phyloP scores from a whole-genome alignment of 176 grass and related monocot genomes.

The Musa schizocarpa region DNA sequence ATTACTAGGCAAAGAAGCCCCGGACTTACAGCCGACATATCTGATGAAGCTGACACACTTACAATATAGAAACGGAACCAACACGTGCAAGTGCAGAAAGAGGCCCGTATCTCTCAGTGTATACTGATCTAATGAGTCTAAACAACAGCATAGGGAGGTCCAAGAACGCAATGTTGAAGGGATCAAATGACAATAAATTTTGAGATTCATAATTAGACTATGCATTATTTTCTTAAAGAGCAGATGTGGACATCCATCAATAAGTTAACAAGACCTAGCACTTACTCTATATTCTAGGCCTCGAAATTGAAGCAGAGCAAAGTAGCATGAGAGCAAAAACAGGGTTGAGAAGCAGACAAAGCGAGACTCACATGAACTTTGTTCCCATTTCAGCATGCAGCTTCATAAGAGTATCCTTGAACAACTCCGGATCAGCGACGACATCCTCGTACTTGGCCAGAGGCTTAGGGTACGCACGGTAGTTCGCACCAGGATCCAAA shows the following conservation, averaged over 20 bases:
- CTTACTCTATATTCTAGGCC: no score
- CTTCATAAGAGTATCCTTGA: slow-evolving; percentile 36
- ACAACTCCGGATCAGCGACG: slow-evolving; percentile 20
- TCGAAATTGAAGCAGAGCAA: no score
- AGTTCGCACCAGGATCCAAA: not conserved
- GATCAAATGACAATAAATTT: no score
- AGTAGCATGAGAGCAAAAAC: no score
- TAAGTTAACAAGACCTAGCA: no score
- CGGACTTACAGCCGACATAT: not conserved
- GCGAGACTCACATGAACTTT: slow-evolving; percentile 36
- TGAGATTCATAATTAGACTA: no score
- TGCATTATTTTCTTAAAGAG: no score
- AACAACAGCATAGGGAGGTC: no score
- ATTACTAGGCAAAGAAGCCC: no score
- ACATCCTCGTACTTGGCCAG: slow-evolving; percentile 35
- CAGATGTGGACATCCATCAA: no score
- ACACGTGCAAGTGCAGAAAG: not conserved
- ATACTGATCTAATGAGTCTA: no score
- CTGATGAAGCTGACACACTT: not conserved
- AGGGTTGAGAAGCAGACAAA: not conserved
- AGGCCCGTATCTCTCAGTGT: not conserved
- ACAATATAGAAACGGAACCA: not conserved
- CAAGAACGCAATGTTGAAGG: no score
- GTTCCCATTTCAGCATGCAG: slow-evolving; percentile 31
- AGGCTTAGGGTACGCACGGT: slow-evolving; percentile 22